Conservation (phyloP, 225 moss, liverwort and hornwort species). For the Sphagnum contortum region DNA sequence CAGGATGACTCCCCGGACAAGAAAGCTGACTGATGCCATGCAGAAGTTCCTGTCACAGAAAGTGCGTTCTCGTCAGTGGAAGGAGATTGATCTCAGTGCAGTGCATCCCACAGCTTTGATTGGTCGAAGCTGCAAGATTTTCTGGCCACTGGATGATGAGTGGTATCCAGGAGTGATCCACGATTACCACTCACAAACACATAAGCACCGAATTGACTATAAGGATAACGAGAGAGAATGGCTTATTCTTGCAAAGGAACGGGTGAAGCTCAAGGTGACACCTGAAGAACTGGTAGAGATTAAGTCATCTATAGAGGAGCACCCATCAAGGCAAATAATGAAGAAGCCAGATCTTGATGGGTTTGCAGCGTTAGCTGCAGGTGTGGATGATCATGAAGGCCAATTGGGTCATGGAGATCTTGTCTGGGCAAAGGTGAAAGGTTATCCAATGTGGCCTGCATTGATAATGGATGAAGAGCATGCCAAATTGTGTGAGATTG, state of each 20-base stretch:
- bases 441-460: constrained; percentile 98
- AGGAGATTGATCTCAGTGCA: constrained; percentile 83
- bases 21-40: constrained; percentile 96
- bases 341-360: constrained; percentile 48
- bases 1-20: constrained; percentile 84
- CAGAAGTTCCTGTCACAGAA: constrained; percentile 84
- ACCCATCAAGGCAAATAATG: constrained; percentile 1
- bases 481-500: constrained; percentile 66
- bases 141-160: constrained; percentile 87
- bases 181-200: constrained; percentile 63
- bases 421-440: constrained; percentile 99
- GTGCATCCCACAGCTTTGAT: constrained; percentile 80
- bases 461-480: constrained; percentile 96
- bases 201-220: constrained; percentile 89
- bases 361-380: constrained; percentile 41
- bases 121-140: constrained; percentile 93
- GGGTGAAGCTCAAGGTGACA: constrained; percentile 84
- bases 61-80: constrained; percentile 74
- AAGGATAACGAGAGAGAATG: constrained; percentile 90
- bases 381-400: constrained; percentile 46
- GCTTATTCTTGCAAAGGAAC: constrained; percentile 69
- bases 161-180: constrained; percentile 99
- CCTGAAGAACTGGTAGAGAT: constrained; percentile 80
- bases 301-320: constrained; percentile 66
- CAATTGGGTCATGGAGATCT: constrained; percentile 79